Conservation (phyloP, 2,329 filamentous ascomycete species). For the Aspergillus sp. region DNA sequence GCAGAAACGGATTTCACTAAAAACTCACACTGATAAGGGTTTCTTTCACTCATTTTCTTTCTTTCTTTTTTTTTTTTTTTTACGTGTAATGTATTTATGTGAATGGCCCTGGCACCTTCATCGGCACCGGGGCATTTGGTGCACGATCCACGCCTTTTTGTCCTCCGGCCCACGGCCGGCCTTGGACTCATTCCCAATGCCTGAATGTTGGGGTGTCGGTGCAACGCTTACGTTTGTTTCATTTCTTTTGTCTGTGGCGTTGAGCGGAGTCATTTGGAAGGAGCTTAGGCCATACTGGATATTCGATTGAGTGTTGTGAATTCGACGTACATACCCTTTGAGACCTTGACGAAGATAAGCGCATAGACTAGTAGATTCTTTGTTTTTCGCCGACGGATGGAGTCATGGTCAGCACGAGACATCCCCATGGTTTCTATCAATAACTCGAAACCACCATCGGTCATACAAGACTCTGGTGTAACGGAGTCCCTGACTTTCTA, state of each 20-base stretch:
- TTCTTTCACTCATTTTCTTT: too few relatives aligned
- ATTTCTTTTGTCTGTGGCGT: slow-evolving; percentile 24
- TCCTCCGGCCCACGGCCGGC: neutral
- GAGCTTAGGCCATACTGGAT: slow-evolving; percentile 30
- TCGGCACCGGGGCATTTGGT: neutral
- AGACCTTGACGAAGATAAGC: slow-evolving; percentile 4
- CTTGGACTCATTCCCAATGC: neutral
- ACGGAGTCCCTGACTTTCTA: too few relatives aligned
- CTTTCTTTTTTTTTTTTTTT: slow-evolving; percentile 9
- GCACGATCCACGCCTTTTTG: neutral
- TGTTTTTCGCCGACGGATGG: too few relatives aligned
- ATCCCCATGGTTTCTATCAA: neutral
- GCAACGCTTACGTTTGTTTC: slow-evolving; percentile 17
- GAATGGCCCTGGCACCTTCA: slow-evolving; percentile 10
- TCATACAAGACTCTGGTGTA: neutral
- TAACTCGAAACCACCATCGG: neutral
- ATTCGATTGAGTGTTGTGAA: slow-evolving; percentile 29
- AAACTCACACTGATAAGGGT: slow-evolving; percentile 3
- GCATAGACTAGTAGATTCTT: neutral
- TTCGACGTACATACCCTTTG: slow-evolving; percentile 29
- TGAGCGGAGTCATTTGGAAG: slow-evolving; percentile 31
- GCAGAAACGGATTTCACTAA: slow-evolving; percentile 41
- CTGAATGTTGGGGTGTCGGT: slow-evolving; percentile 14
- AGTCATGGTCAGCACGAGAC: too few relatives aligned
- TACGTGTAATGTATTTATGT: slow-evolving; percentile 18